Evolutionary conservation across 192 early-diverging fungal genomes (phyloP).

Genomic region (Coemansia sp.): DNA sequence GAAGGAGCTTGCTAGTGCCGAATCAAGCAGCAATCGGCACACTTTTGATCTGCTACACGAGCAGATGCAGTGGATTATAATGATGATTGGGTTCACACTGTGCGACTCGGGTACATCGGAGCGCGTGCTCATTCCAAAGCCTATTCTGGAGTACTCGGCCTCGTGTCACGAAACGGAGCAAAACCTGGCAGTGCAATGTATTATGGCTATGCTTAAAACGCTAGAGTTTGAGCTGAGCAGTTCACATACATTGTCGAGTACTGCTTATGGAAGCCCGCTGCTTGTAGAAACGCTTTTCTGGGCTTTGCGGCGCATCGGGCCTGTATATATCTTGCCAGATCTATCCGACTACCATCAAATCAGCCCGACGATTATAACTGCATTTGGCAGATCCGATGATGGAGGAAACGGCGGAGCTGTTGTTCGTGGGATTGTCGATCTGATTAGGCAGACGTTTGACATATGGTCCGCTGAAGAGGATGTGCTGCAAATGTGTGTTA

Average conservation of each 20-base stretch:
- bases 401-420: constrained; percentile 30
- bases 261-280: constrained; percentile 35
- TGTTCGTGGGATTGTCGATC: constrained; percentile 22
- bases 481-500: constrained; percentile 42
- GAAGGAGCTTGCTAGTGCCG: constrained; percentile 23
- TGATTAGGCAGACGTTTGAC: constrained; percentile 37
- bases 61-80: constrained; percentile 47
- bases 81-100: constrained; percentile 41
- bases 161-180: constrained; percentile 15
- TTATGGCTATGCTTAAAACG: constrained; percentile 35
- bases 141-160: constrained; percentile 26
- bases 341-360: constrained; percentile 30
- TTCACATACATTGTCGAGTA: constrained; percentile 16
- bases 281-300: constrained; percentile 50
- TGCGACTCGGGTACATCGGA: constrained; percentile 46
- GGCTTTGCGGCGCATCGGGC: constrained; percentile 41
- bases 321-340: constrained; percentile 41
- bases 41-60: constrained; percentile 45
- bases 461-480: constrained; percentile 47
- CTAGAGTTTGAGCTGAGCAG: constrained; percentile 42
- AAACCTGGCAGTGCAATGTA: constrained; percentile 33
- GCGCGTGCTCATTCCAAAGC: constrained; percentile 40
- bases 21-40: constrained; percentile 17
- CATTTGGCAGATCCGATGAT: constrained; percentile 28
- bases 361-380: constrained; percentile 21